Evolutionary conservation across 2,329 filamentous ascomycete species (phyloP), one percentile per base, ranked within the genome.

Genomic region (Aspergillus nomiae): DNA sequence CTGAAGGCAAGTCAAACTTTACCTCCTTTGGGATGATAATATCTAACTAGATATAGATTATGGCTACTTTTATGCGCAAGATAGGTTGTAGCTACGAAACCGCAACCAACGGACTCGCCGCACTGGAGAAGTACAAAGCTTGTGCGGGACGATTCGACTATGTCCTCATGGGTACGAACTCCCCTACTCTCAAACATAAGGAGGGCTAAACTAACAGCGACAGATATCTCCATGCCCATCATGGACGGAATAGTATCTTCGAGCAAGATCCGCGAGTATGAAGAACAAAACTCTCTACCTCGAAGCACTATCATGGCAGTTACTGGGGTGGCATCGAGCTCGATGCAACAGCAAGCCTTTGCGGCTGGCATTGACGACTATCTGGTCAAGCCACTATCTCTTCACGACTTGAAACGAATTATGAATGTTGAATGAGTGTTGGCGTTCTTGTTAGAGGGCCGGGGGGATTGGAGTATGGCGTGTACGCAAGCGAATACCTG

Each of bases 231-330:
- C 19, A 81, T 81, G 79, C 80, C 80, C 1, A 67, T 80, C 8
- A 77, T 81, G 76, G 75, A 81, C 59, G 80, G 80, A 1, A 77
- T 82, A 30, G 73, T 75, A 28, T 78, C 80, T 8, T 80, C 80
- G 1, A 71, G 74, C 16, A 73, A 73, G 21, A 82, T 82, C 59
- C 74, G 80, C 24, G 67, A 72, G 28, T 69, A 72, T 36, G 77
- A 79, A 64, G 70, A 73, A 24, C 64, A 73, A 7, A 66, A 71
- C 8, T 60, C 64, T 1, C 60, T 71, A 2, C 53, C 59, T 3
- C 67, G 70, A 4, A 64, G 70, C 11, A 69, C 65, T 32, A 73
- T 76, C 38, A 72, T 75, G 69, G 74, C 74, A 7, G 70, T 76
- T 1, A 75, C 73, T 1, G 73, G 73, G 0, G 73, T 75, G 10